phyloP scores from a whole-genome alignment of 306 rosid species.

The Trifolium fragiferum region DNA sequence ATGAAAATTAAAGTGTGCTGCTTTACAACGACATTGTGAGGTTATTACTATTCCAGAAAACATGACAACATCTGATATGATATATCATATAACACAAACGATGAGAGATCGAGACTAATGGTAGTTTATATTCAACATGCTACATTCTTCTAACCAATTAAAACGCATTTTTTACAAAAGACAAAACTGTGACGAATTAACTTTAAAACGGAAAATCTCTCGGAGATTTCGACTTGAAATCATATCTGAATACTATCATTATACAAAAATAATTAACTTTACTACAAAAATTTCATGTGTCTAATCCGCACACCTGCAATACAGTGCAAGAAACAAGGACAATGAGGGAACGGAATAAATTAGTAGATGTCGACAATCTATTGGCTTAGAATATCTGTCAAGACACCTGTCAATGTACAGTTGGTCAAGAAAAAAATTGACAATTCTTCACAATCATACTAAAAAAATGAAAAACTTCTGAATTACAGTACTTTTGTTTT shows the following conservation, averaged over 20 bases:
- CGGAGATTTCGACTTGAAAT: too few species aligned
- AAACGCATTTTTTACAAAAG: too few species aligned
- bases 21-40: slow-evolving; percentile 13
- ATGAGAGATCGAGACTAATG: too few species aligned
- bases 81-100: background rate
- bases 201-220: too few species aligned
- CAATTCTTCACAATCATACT: background rate
- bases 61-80: slow-evolving; percentile 12
- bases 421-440: background rate
- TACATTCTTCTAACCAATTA: too few species aligned
- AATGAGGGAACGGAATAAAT: background rate
- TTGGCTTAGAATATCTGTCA: background rate
- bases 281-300: background rate
- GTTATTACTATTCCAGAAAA: slow-evolving; percentile 18
- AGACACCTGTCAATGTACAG: background rate
- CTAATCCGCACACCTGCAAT: slow-evolving; percentile 7
- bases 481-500: background rate
- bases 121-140: too few species aligned
- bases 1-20: background rate
- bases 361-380: background rate
- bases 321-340: background rate
- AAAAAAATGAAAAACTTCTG: background rate
- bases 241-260: too few species aligned
- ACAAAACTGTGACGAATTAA: too few species aligned
- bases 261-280: too few species aligned